Conservation (phyloP, 1,139 yeast species). For the Geotrichum citri-aurantii region DNA sequence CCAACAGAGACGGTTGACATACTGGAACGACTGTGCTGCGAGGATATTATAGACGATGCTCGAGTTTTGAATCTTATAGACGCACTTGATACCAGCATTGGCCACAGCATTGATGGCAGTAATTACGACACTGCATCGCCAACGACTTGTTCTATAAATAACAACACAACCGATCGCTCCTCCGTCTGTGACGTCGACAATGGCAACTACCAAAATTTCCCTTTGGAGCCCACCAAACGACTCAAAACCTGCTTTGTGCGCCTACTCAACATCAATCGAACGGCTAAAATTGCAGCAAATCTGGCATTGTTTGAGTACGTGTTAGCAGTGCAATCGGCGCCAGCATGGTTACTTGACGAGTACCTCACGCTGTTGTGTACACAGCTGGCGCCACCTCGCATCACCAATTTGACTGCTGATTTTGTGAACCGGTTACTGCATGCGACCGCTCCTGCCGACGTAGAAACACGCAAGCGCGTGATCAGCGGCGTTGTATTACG, state of each 20-base stretch:
- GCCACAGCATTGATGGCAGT: background rate
- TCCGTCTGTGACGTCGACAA: background rate
- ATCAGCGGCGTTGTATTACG: slow-evolving; percentile 12
- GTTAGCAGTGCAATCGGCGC: background rate
- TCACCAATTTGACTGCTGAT: slow-evolving; percentile 13
- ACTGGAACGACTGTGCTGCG: background rate
- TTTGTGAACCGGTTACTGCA: slow-evolving; percentile 9
- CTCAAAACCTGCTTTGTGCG: background rate
- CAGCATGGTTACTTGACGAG: background rate
- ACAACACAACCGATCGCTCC: background rate
- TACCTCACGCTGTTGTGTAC: slow-evolving; percentile 9
- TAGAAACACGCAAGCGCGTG: background rate
- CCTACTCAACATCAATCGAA: background rate
- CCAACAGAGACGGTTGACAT: slow-evolving; percentile 6
- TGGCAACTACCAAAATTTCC: background rate
- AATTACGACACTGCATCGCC: background rate
- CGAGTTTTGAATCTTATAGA: background rate
- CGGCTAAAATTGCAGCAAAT: background rate
- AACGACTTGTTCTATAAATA: background rate
- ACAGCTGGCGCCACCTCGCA: slow-evolving; percentile 6
- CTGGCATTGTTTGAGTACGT: background rate
- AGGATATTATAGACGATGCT: background rate
- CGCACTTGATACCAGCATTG: background rate
- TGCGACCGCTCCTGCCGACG: background rate
- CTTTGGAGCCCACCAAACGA: background rate